Percentiles rank a stretch among this genome's conserved stretches.
Evolutionary conservation across 2,329 filamentous ascomycete species (phyloP).

Genomic region (Hymenoscyphus occultus): DNA sequence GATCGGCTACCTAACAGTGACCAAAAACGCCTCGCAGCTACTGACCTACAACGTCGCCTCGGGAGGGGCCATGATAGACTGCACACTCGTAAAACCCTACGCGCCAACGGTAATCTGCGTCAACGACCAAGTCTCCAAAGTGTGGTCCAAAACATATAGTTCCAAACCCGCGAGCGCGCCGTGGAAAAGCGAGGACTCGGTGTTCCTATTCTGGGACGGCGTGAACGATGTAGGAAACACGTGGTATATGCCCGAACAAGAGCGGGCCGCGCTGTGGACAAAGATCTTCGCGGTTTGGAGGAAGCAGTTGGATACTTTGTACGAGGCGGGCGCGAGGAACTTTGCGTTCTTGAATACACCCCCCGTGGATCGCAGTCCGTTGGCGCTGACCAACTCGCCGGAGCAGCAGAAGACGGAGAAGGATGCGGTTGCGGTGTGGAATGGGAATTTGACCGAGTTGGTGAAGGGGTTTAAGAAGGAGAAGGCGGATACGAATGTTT

Average conservation of each 20-base stretch:
- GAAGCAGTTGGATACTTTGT: constrained; percentile 45
- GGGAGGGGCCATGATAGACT: constrained; percentile 42
- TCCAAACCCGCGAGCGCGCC: constrained; percentile 28
- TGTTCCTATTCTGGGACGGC: constrained; percentile 46
- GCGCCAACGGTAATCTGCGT: constrained; percentile 39
- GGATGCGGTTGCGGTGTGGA: constrained; percentile 51
- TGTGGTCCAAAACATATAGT: constrained; percentile 43
- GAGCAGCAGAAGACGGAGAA: constrained; percentile 38
- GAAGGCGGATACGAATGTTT: constrained; percentile 45
- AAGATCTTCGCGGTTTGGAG: constrained; percentile 45
- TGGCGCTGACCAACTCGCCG: constrained; percentile 42
- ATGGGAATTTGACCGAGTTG: constrained; percentile 44
- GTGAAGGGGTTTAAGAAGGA: constrained; percentile 36
- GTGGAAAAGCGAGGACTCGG: constrained; percentile 25
- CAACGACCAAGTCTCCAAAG: constrained; percentile 40
- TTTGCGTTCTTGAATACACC: constrained; percentile 60
- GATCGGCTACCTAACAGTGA: constrained; percentile 48
- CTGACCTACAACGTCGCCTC: constrained; percentile 52
- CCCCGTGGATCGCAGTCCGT: constrained; percentile 52
- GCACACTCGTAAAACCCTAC: constrained; percentile 39
- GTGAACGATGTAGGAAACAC: constrained; percentile 55
- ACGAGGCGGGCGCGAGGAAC: constrained; percentile 52
- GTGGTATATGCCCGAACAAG: constrained; percentile 36
- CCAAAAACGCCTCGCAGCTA: constrained; percentile 44
- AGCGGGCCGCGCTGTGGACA: constrained; percentile 37